Base-by-base conservation (phyloP, 495 filamentous ascomycete species). In the Aspergillus biplanus region DNA sequence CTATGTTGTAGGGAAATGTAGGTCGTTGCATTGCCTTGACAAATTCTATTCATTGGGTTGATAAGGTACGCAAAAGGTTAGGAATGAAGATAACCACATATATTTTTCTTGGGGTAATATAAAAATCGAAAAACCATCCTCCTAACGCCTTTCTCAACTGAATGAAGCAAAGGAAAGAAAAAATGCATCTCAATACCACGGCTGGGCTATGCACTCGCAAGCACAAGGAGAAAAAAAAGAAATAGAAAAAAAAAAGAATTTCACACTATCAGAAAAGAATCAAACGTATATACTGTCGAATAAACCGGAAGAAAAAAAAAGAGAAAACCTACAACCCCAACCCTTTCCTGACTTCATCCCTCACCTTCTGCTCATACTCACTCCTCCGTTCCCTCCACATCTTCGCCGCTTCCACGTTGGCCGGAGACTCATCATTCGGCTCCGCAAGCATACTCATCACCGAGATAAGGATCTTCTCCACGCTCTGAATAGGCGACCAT, bases 371-470 rank as follows among this genome's bases (percentile, higher is more conserved):
- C 84, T 98, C 94, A 79, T 97, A 99, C 71, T 93, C 91, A 32
- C 69, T 70, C 67, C 92, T 85, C 67, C 87, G 78, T 67, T 98
- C 96, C 59, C 95, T 85, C 95, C 95, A 99, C 92, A 97, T 97
- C 83, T 96, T 92, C 57, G 96, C 95, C 31, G 95, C 95, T 82
- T 99, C 96, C 60, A 98, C 88, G 78, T 99, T 99, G 59, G 95
- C 95, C 2, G 95, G 96, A 71, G 90, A 94, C 85, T 99, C 95
- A 72, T 98, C 96, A 75, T 99, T 99, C 65, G 95, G 95, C 80
- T 97, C 95, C 3, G 93, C 93, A 59, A 99, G 82, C 95, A 99
- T 98, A 71, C 92, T 96, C 92, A 99, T 99, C 50, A 99, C 95
- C 1, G 86, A 90, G 58, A 98, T 93, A 64, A 99, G 79, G 59